Conservation (phyloP, 768 basidiomycete species). For the Mrakia frigida region DNA sequence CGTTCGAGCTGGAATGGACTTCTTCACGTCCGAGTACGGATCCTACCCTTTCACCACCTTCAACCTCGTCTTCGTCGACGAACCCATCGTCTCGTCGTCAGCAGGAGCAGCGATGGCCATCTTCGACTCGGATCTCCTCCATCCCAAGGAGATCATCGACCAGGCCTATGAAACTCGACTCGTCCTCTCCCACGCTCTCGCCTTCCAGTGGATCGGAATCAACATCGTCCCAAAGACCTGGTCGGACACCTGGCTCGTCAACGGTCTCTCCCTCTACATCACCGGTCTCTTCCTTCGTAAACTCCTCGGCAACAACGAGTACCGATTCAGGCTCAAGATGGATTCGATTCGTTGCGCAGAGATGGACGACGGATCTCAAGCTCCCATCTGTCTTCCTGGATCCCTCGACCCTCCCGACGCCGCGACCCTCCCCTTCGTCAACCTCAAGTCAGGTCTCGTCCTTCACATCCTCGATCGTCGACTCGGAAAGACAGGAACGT, state of each 20-base stretch:
- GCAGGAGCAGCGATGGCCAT: constrained; percentile 80
- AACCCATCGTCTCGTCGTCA: constrained; percentile 72
- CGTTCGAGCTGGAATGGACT: constrained; percentile 84
- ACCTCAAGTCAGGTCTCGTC: constrained; percentile 91
- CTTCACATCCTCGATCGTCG: constrained; percentile 91
- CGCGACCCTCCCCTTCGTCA: constrained; percentile 75
- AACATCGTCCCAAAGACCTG: constrained; percentile 90
- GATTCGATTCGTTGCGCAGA: constrained; percentile 90
- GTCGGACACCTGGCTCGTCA: constrained; percentile 95
- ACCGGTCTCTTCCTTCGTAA: constrained; percentile 79
- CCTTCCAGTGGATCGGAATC: constrained; percentile 94
- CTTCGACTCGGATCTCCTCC: constrained; percentile 70
- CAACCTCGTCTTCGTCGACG: constrained; percentile 90
- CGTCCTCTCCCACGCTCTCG: constrained; percentile 76
- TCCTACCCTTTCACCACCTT: constrained; percentile 90
- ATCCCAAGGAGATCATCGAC: constrained; percentile 84
- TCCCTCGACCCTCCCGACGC: constrained; percentile 77
- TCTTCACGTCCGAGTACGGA: constrained; percentile 83
- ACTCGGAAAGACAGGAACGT: constrained; percentile 89
- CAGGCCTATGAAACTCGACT: constrained; percentile 88
- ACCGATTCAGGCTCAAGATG: constrained; percentile 87
- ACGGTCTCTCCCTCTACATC: constrained; percentile 86
- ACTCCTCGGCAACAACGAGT: constrained; percentile 92
- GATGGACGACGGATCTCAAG: constrained; percentile 79
- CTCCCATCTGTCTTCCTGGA: constrained; percentile 88